Evolutionary conservation across 2,329 filamentous ascomycete genomes (phyloP), one percentile per base, ranked within the genome.

Genomic region (Neonectria coccinea): DNA sequence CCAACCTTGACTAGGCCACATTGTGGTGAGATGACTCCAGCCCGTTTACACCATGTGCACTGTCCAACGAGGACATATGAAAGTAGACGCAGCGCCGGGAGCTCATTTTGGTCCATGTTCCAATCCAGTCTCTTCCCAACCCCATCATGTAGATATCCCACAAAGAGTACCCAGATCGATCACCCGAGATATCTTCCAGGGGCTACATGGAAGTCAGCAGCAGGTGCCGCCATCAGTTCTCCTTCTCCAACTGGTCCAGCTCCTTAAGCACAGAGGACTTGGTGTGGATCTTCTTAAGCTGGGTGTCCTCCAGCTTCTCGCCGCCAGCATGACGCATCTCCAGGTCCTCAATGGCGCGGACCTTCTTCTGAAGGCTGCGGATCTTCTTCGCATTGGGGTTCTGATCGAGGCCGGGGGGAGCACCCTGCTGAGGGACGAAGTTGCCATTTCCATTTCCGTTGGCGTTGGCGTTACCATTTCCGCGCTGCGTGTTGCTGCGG

Each of bases 221-320:
- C 25, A 33, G 11, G 31, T 22, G 22, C 31, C 31, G 29, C 55
- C 48, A 47, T 55, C 70, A 74, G 51, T 70, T 68, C 45, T 78
- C 77, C 63, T 65, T 73, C 68, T 77, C 77, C 58, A 94, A 77
- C 8, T 79, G 82, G 51, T 91, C 87, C 64, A 99, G 83, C 82
- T 99, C 96, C 81, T 91, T 93, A 67, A 94, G 85, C 63, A 99
- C 95, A 16, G 87, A 81, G 53, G 89, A 84, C 83, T 98, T 97
- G 22, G 94, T 98, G 60, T 89, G 88, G 73, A 99, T 99, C 87
- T 99, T 99, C 86, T 97, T 97, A 80, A 99, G 89, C 83, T 99
- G 96, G 33, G 96, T 99, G 76, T 97, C 95, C 82, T 99, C 96
- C 65, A 99, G 83, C 85, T 97, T 98, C 85, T 99, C 96, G 5